phyloP scores from a whole-genome alignment of 345 rosid genomes.

The Iberis pinnata region DNA sequence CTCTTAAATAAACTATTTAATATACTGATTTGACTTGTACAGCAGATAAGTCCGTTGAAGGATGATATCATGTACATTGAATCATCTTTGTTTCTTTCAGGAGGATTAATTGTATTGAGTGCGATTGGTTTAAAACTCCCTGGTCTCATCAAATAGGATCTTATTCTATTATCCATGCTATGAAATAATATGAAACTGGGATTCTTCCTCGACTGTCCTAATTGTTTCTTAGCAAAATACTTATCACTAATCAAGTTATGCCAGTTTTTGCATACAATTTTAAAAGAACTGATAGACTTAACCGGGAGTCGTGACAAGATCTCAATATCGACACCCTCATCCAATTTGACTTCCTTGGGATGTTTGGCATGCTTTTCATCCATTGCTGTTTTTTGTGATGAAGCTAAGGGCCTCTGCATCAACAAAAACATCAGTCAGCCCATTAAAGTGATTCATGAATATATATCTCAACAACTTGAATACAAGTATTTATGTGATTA shows the following conservation, averaged over 20 bases:
- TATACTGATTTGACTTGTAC: not conserved
- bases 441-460: not conserved
- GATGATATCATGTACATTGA: slow-evolving; percentile 11
- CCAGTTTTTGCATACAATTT: slow-evolving; percentile 19
- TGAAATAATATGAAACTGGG: slow-evolving; percentile 17
- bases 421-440: slow-evolving; percentile 8
- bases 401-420: slow-evolving; percentile 20
- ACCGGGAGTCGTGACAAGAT: slow-evolving; percentile 25
- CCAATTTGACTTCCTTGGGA: not conserved
- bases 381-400: slow-evolving; percentile 12
- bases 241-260: not conserved
- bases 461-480: slow-evolving; percentile 3
- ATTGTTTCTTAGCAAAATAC: slow-evolving; percentile 5
- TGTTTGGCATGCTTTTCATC: slow-evolving; percentile 9
- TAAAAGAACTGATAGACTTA: slow-evolving; percentile 12
- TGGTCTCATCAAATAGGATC: slow-evolving; percentile 1
- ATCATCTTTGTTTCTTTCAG: not conserved
- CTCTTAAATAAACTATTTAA: not conserved
- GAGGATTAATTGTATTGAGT: not conserved
- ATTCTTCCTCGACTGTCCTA: slow-evolving; percentile 16
- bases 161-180: not conserved
- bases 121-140: not conserved
- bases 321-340: slow-evolving; percentile 15
- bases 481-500: not conserved
- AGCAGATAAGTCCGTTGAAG: slow-evolving; percentile 19